Percentiles rank a stretch among this genome's conserved stretches.
phyloP scores from a whole-genome alignment of 352 stramenopile genomes.

The Pythium aristosporum region DNA sequence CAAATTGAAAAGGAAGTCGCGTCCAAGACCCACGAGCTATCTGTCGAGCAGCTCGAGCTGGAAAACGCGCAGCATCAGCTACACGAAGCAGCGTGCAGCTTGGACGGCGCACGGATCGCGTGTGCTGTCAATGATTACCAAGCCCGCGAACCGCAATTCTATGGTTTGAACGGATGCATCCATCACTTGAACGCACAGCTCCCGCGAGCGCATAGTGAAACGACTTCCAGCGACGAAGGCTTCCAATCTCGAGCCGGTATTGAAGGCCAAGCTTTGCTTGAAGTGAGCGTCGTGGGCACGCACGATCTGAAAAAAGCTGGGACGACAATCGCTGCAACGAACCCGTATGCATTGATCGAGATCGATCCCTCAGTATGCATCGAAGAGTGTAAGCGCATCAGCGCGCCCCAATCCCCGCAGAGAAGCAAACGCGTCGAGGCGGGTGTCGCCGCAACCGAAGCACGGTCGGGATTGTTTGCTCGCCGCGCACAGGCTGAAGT shows the following conservation, averaged over 20 bases:
- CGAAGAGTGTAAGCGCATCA: slow-evolving; percentile 53
- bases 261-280: slow-evolving; percentile 58
- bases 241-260: slow-evolving; percentile 55
- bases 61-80: slow-evolving; percentile 67
- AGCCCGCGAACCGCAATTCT: slow-evolving; percentile 61
- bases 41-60: slow-evolving; percentile 57
- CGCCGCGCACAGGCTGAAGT: slow-evolving; percentile 58
- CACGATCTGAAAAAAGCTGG: slow-evolving; percentile 35
- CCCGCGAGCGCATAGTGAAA: slow-evolving; percentile 53
- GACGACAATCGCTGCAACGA: slow-evolving; percentile 26
- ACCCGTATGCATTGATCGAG: slow-evolving; percentile 64
- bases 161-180: slow-evolving; percentile 79
- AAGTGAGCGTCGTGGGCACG: slow-evolving; percentile 51
- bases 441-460: slow-evolving; percentile 35
- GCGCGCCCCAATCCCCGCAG: slow-evolving; percentile 39
- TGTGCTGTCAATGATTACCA: slow-evolving; percentile 68
- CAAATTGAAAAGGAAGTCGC: slow-evolving; percentile 59
- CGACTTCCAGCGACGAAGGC: slow-evolving; percentile 47
- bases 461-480: slow-evolving; percentile 44
- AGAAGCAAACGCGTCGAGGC: slow-evolving; percentile 50
- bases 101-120: slow-evolving; percentile 68
- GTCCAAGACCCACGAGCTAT: slow-evolving; percentile 59
- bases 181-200: slow-evolving; percentile 67
- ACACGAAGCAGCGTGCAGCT: slow-evolving; percentile 59
- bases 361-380: slow-evolving; percentile 54